Evolutionary conservation across 2,329 filamentous ascomycete species (phyloP).

Genomic region (Aspergillus chevalieri): DNA sequence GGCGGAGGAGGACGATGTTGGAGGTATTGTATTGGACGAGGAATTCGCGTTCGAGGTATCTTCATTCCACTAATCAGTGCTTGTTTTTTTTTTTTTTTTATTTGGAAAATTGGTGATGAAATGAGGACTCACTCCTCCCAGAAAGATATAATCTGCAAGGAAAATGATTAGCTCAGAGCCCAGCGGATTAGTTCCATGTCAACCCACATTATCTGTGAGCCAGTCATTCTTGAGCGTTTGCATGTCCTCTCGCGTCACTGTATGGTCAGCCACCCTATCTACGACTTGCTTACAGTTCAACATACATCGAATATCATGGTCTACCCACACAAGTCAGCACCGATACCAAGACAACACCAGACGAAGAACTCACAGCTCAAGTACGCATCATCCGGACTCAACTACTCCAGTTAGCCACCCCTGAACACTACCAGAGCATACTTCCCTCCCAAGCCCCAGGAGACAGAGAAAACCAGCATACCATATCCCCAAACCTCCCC

Average conservation of each 20-base stretch:
- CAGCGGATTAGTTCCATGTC: constrained; percentile 2
- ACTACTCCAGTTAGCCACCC: constrained; percentile 24
- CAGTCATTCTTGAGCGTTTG: constrained; percentile 85
- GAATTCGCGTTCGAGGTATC: constrained; percentile 83
- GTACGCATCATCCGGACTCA: constrained; percentile 62
- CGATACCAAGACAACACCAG: background rate
- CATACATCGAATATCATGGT: constrained; percentile 61
- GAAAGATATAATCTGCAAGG: constrained; percentile 75
- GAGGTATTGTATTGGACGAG: constrained; percentile 73
- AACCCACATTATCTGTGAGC: constrained; percentile 86
- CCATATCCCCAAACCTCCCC: constrained; percentile 32
- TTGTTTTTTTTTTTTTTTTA: too few species aligned
- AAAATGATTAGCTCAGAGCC: background rate
- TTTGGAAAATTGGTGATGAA: background rate
- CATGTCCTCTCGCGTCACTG: constrained; percentile 84
- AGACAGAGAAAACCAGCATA: constrained; percentile 15
- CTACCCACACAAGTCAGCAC: constrained; percentile 31
- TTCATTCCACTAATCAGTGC: constrained; percentile 14
- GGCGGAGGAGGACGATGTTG: constrained; percentile 82
- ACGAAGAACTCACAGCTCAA: constrained; percentile 57
- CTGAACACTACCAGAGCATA: background rate
- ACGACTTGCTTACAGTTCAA: constrained; percentile 8
- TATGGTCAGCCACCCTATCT: background rate
- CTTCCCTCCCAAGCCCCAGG: background rate
- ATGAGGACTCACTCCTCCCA: constrained; percentile 75